Evolutionary conservation across 2,329 filamentous ascomycete genomes (phyloP).

Genomic region (Aspergillus neotritici): DNA sequence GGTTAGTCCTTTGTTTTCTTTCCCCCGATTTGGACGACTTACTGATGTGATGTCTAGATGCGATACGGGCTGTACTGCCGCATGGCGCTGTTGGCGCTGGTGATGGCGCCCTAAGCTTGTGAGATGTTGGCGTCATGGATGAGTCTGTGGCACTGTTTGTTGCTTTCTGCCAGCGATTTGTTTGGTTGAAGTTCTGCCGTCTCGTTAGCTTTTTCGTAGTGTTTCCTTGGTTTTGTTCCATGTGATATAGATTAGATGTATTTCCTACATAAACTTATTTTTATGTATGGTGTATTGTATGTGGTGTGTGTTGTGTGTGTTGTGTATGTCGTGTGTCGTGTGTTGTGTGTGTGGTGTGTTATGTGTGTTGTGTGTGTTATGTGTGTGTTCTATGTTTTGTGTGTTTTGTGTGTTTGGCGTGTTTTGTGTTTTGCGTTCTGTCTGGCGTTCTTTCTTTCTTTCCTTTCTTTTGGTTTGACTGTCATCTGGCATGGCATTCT

Average conservation of each 20-base stretch:
- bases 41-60: slow-evolving; percentile 63
- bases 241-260: slow-evolving; percentile 35
- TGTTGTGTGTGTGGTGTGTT: slow-evolving; percentile 21
- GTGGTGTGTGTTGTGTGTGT: slow-evolving; percentile 28
- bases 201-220: slow-evolving; percentile 30
- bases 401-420: slow-evolving; percentile 17
- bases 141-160: slow-evolving; percentile 14
- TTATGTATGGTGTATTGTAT: slow-evolving; percentile 17
- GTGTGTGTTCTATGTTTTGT: slow-evolving; percentile 15
- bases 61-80: slow-evolving; percentile 94
- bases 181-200: slow-evolving; percentile 25
- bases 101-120: slow-evolving; percentile 58
- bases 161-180: slow-evolving; percentile 17
- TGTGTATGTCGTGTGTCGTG: slow-evolving; percentile 18
- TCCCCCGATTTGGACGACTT: slow-evolving; percentile 2
- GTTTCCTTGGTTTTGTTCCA: slow-evolving; percentile 22
- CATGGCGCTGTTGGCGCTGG: slow-evolving; percentile 92
- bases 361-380: slow-evolving; percentile 21
- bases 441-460: slow-evolving; percentile 9
- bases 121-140: slow-evolving; percentile 14
- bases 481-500: background rate
- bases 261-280: slow-evolving; percentile 30
- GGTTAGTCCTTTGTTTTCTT: slow-evolving; percentile 55
- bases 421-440: slow-evolving; percentile 5
- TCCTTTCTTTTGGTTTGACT: slow-evolving; percentile 9